Percentiles rank a stretch among this genome's conserved stretches.
These are phyloP conservation scores for Nigrograna mackinnonii DNA, from an alignment of 2,329 filamentous ascomycete genomes.

Conservation along the genomic window DNA sequence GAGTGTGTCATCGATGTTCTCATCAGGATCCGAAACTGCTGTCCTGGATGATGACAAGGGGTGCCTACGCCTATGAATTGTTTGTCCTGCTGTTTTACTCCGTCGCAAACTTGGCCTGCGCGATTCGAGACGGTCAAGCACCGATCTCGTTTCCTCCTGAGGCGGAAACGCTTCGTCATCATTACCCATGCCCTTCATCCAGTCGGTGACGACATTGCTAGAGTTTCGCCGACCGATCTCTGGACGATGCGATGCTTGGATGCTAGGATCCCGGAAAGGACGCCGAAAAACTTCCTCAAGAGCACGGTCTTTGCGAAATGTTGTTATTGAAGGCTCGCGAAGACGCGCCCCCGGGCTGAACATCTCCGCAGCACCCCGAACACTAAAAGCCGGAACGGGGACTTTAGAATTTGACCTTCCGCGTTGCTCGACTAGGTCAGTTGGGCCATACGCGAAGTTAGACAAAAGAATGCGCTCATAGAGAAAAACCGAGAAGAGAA, in stretches of 20 bases:
- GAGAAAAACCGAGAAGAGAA: constrained; percentile 82
- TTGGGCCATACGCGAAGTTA: constrained; percentile 76
- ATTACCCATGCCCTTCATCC: constrained; percentile 76
- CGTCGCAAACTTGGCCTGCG: constrained; percentile 57
- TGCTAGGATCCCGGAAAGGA: constrained; percentile 64
- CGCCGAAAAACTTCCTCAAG: constrained; percentile 86
- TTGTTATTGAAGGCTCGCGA: constrained; percentile 84
- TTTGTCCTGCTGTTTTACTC: constrained; percentile 46
- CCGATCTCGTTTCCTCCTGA: constrained; percentile 62
- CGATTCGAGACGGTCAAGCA: constrained; percentile 62
- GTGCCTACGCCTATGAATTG: constrained; percentile 42
- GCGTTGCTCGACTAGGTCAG: constrained; percentile 79
- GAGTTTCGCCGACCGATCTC: constrained; percentile 68
- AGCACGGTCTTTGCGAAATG: constrained; percentile 86
- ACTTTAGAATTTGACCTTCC: constrained; percentile 63
- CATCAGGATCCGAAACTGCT: constrained; percentile 61
- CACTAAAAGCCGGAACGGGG: constrained; percentile 49
- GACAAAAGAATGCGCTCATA: constrained; percentile 85
- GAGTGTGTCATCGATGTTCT: constrained; percentile 25
- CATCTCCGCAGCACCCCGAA: constrained; percentile 53
- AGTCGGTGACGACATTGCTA: constrained; percentile 80
- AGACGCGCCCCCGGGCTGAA: constrained; percentile 73
- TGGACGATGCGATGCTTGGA: constrained; percentile 34
- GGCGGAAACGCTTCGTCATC: constrained; percentile 60
- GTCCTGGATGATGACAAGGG: constrained; percentile 57